Evolutionary conservation across 2,329 filamentous ascomycete genomes (phyloP), one percentile per base, ranked within the genome.

Genomic region (Penicillium vulpinum): DNA sequence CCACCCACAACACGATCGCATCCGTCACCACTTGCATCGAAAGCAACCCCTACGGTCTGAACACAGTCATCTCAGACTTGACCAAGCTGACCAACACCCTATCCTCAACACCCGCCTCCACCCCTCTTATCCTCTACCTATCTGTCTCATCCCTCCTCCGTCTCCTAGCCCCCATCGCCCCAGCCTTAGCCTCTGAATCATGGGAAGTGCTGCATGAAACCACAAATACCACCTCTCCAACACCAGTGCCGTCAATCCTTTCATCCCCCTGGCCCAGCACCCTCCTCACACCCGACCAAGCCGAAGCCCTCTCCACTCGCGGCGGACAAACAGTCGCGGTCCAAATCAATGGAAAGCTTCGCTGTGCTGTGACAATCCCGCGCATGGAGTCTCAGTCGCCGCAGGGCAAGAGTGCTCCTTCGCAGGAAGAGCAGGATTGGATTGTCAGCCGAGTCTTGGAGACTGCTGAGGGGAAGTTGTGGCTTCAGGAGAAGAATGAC

Each of bases 11-110:
- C 44, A 87, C 87, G 4, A 87, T 94, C 53, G 70, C 73, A 4
- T 88, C 83, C 7, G 85, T 92, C 54, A 89, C 86, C 0, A 77
- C 80, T 6, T 88, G 89, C 2, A 88, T 92, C 67, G 81, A 87
- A 22, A 82, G 84, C 49, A 84, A 86, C 56, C 86, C 91, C 1
- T 89, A 92, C 70, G 82, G 88, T 0, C 80, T 96, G 51, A 96
- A 96, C 75, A 95, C 91, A 0, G 82, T 90, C 9, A 83, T 96
- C 18, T 94, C 90, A 2, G 88, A 93, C 67, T 80, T 96, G 15
- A 96, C 91, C 82, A 85, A 84, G 40, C 80, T 96, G 16, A 92
- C 90, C 4, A 96, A 96, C 70, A 74, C 79, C 0, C 76, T 92
- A 15, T 72, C 81, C 31, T 81, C 81, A 4, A 75, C 80, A 15